Conservation (phyloP, 2,329 filamentous ascomycete species). For the Aureobasidium zeae region DNA sequence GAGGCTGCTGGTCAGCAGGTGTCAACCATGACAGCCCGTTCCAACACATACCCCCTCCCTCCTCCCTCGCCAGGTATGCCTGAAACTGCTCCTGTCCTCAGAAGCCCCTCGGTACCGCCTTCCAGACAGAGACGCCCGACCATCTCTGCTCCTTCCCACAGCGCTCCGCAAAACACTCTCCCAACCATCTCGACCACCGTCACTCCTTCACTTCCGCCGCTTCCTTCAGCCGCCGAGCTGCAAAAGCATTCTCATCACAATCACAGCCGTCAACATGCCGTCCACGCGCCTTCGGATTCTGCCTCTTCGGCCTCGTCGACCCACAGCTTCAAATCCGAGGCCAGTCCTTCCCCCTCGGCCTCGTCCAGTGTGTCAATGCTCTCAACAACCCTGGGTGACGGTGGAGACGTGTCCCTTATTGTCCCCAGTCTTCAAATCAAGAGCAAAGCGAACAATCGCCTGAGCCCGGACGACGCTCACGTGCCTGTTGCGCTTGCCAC, state of each 20-base stretch:
- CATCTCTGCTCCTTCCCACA: conserved; percentile 8
- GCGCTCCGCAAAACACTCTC: not conserved
- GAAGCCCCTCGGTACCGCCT: conserved; percentile 14
- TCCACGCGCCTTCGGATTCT: conserved; percentile 15
- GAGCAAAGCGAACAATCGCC: conserved; percentile 6
- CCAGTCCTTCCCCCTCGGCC: conserved; percentile 26
- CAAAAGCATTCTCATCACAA: conserved; percentile 5
- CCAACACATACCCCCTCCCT: conserved; percentile 16
- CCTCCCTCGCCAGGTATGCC: not conserved
- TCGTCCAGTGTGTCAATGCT: conserved; percentile 24
- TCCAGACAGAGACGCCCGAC: conserved; percentile 10
- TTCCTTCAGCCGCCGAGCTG: conserved; percentile 4
- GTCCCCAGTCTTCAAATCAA: conserved; percentile 11
- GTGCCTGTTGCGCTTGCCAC: not conserved
- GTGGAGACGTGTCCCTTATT: not conserved
- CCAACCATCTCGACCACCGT: not conserved
- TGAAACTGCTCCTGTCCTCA: not conserved
- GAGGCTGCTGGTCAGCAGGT: conserved; percentile 9
- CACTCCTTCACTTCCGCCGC: conserved; percentile 24
- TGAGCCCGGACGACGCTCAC: conserved; percentile 11
- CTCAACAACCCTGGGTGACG: conserved; percentile 5
- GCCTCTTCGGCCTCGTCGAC: conserved; percentile 17
- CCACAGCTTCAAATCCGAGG: conserved; percentile 22
- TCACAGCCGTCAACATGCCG: too few relatives aligned
- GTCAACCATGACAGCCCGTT: conserved; percentile 13